These are phyloP conservation scores for Blastobotrys terrestris DNA, from an alignment of 805 yeast species.

Conservation along the genomic window DNA sequence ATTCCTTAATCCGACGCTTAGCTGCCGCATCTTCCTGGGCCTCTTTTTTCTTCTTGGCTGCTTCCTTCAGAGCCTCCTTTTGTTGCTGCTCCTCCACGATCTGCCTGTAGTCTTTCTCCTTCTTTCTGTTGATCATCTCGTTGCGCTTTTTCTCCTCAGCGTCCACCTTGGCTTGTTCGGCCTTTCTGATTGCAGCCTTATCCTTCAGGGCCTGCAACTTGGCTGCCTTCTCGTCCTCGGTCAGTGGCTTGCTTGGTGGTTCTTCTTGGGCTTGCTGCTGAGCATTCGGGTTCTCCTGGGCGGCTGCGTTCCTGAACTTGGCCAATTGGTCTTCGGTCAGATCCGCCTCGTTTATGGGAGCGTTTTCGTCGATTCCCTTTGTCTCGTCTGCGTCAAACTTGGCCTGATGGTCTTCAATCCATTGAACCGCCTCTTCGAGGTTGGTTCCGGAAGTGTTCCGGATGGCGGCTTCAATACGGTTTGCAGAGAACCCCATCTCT, in stretches of 20 bases:
- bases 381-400: slow-evolving; percentile 19
- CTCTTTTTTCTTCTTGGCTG: slow-evolving; percentile 27
- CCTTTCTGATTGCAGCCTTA: slow-evolving; percentile 28
- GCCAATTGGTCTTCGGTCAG: neutral
- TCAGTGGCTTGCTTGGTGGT: slow-evolving; percentile 13
- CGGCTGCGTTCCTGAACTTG: neutral
- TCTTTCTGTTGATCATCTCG: slow-evolving; percentile 26
- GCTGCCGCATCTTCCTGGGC: slow-evolving; percentile 28
- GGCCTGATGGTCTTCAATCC: slow-evolving; percentile 28
- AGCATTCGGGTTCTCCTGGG: slow-evolving; percentile 4
- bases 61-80: slow-evolving; percentile 28
- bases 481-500: slow-evolving; percentile 31
- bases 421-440: slow-evolving; percentile 28
- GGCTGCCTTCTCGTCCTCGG: slow-evolving; percentile 27
- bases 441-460: slow-evolving; percentile 17
- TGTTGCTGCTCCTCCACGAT: slow-evolving; percentile 28
- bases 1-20: slow-evolving; percentile 26
- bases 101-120: slow-evolving; percentile 24
- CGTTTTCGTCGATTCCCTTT: slow-evolving; percentile 11
- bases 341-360: slow-evolving; percentile 1
- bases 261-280: slow-evolving; percentile 5
- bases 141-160: slow-evolving; percentile 25
- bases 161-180: slow-evolving; percentile 27
- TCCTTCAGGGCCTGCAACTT: slow-evolving; percentile 27
- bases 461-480: slow-evolving; percentile 28